Conservation (phyloP, 2,329 filamentous ascomycete species). For the Ophiognomonia clavigignenti-juglandacearum region DNA sequence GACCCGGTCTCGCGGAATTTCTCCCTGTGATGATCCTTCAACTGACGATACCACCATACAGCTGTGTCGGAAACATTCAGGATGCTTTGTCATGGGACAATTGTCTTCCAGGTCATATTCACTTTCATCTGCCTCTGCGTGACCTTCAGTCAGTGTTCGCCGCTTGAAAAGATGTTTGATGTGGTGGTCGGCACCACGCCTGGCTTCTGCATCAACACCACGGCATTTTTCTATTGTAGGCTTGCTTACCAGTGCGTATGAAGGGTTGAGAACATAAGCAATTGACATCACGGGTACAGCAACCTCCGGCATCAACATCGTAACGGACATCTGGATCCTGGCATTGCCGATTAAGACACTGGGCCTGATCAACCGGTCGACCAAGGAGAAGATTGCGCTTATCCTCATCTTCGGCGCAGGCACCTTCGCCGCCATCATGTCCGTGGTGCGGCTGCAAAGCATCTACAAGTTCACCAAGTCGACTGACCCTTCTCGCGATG, state of each 20-base stretch:
- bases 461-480: constrained; percentile 33
- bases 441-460: constrained; percentile 34
- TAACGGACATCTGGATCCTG: constrained; percentile 42
- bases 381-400: constrained; percentile 45
- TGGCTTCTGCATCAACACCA: constrained; percentile 35
- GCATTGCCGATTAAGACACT: constrained; percentile 39
- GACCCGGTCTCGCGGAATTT: neutral
- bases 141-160: constrained; percentile 36
- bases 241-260: neutral
- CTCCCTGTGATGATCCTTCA: too few relatives aligned
- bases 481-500: constrained; percentile 27
- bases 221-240: constrained; percentile 37
- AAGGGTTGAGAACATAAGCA: neutral
- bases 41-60: constrained; percentile 6
- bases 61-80: constrained; percentile 23
- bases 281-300: too few relatives aligned
- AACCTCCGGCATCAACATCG: constrained; percentile 39
- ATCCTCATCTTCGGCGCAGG: constrained; percentile 37
- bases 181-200: constrained; percentile 22
- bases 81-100: constrained; percentile 28
- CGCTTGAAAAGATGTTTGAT: constrained; percentile 38
- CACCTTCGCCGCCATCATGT: constrained; percentile 31
- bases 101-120: constrained; percentile 34
- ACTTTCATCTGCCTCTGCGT: constrained; percentile 34
- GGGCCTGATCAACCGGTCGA: constrained; percentile 39